Evolutionary conservation across 2,329 filamentous ascomycete species (phyloP), one percentile per base, ranked within the genome.

Genomic region (Torrubiellomyces zombiae): DNA sequence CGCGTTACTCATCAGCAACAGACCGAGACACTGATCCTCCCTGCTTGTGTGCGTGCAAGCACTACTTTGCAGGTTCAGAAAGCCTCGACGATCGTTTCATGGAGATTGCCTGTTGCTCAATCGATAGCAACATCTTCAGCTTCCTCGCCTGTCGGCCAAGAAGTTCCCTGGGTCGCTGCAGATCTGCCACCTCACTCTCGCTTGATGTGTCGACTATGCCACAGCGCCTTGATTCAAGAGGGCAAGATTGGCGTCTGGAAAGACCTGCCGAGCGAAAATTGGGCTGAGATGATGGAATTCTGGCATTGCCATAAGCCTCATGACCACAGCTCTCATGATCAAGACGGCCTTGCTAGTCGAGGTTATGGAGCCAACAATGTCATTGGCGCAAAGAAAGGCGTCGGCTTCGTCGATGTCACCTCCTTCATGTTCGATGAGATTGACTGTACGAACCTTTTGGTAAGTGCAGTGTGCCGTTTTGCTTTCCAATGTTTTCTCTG

Each of bases 201-300:
- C 10, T 41, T 76, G 38, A 28, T 35, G 15, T 61, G 60, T 38
- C 48, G 58, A 29, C 26, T 36, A 33, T 62, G 58, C 45, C 25
- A 34, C 21, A 30, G 42, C 10, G 31, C 26, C 2, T 31, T 69
- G 11, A 49, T 69, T 9, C 20, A 38, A 1, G 27, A 38, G 3
- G 51, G 45, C 6, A 37, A 25, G 4, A 55, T 69, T 6, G 53
- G 48, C 19, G 48, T 53, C 18, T 98, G 89, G 86, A 93, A 86
- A 51, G 83, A 98, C 43, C 56, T 98, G 11, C 89, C 89, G 0
- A 93, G 83, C 43, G 83, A 92, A 39, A 86, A 93, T 42, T 98
- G 89, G 89, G 91, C 89, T 1, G 89, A 98, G 54, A 92, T 98
- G 85, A 98, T 98, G 89, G 91, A 98, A 48, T 92, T 98, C 38